Conservation (phyloP, 2,329 filamentous ascomycete species). For the Sodiomyces alkalinus region DNA sequence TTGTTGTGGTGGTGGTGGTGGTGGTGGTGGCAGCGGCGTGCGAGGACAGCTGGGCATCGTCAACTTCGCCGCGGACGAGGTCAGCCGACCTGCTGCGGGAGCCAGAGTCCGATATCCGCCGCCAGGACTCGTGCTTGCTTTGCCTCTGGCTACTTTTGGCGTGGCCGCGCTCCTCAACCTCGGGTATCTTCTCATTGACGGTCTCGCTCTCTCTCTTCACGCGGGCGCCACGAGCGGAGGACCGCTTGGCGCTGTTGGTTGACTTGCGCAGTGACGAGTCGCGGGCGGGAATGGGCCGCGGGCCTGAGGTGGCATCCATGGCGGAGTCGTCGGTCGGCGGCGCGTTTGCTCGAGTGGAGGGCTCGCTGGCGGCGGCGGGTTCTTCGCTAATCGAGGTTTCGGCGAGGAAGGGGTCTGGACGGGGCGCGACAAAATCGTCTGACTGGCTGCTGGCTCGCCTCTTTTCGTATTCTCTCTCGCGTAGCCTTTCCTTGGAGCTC, state of each 20-base stretch:
- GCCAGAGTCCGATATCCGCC: background rate
- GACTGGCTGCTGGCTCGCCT: constrained; percentile 34
- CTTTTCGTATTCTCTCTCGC: constrained; percentile 46
- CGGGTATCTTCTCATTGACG: constrained; percentile 25
- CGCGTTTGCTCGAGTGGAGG: constrained; percentile 8
- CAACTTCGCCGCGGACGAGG: constrained; percentile 8
- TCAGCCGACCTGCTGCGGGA: constrained; percentile 13
- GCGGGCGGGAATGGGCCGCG: constrained; percentile 45
- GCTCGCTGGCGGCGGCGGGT: constrained; percentile 16
- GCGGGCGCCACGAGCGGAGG: constrained; percentile 31
- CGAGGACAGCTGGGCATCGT: background rate
- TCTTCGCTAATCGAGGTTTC: constrained; percentile 43
- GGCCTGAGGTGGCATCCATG: constrained; percentile 18
- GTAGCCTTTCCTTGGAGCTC: constrained; percentile 54
- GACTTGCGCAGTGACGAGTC: constrained; percentile 51
- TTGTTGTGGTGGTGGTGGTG: background rate
- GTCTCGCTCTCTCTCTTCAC: constrained; percentile 32
- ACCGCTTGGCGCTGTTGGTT: constrained; percentile 35
- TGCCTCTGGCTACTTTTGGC: constrained; percentile 1
- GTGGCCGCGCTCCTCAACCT: constrained; percentile 19
- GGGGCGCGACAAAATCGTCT: constrained; percentile 18
- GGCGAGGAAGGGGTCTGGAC: constrained; percentile 32
- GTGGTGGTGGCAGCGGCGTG: background rate
- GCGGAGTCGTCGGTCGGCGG: constrained; percentile 3
- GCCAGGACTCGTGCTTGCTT: constrained; percentile 8